Evolutionary conservation across 257 asterid species (phyloP), one percentile per base, ranked within the genome.

Genomic region (Eucommia ulmoides): DNA sequence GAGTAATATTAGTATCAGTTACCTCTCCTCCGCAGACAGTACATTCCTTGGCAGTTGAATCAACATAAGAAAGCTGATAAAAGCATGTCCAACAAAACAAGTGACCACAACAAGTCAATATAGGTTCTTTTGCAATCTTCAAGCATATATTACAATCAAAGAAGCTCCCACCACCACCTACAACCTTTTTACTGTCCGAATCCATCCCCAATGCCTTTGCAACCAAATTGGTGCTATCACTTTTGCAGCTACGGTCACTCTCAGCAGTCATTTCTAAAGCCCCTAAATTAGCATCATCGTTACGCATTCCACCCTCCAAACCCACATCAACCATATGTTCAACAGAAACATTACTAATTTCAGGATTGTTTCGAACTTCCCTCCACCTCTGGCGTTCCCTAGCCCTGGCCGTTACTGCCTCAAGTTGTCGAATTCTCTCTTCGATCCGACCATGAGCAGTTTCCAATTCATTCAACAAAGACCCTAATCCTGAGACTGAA

Each of bases 351-450:
- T 56, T 52, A 33, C 49, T 57, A 21, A 58, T 58, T 23, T 65
- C 86, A 45, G 41, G 22, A n/a, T 65, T 41, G 60, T 59, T 60
- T 21, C 73, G 75, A 0, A 69, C 60, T 23, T 66, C 78, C 42
- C 73, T 82, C 86, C 81, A 67, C 54, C 88, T 64, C 62, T 74
- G 82, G 50, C 88, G 83, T 65, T 65, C 81, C 77, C 89, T 74
- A 4, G 86, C 77, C 33, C 94, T 77, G 63, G 81, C 75, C 11
- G 79, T 71, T 45, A 83, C 96, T 26, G 80, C 84, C 70, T 81
- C 91, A 3, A 89, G 92, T 71, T 82, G 88, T 8, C 91, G 73
- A 56, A 89, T 73, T 46, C 98, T 74, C 60, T 79, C 84, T 62
- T 78, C 81, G 51, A 85, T 82, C 75, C 80, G 71, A 50, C 55